A percentile compares a stretch with the other conserved stretches of the same genome.
Evolutionary conservation across 768 basidiomycete species (phyloP).

Genomic region (Mycena belliarum): DNA sequence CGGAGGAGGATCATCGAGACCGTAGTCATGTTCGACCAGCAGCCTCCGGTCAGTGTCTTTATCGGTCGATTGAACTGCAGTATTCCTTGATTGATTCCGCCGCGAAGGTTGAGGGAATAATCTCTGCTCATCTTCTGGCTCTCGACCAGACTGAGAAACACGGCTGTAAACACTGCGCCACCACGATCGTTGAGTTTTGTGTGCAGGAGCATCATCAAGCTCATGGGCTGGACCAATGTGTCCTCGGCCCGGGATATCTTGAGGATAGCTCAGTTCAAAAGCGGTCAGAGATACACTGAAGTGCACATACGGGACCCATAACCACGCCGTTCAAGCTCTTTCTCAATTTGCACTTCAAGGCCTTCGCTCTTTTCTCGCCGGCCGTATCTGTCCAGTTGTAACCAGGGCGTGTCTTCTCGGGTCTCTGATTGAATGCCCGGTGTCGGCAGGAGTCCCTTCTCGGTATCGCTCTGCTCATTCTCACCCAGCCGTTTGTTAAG

Average conservation of each 20-base stretch:
- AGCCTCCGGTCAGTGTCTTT: slow-evolving; percentile 20
- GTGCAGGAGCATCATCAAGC: slow-evolving; percentile 21
- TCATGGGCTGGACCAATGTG: slow-evolving; percentile 22
- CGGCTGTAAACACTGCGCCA: slow-evolving; percentile 58
- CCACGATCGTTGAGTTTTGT: slow-evolving; percentile 48
- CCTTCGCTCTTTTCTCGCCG: slow-evolving; percentile 53
- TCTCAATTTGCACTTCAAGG: slow-evolving; percentile 53
- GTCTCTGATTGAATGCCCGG: background rate
- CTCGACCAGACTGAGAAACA: slow-evolving; percentile 44
- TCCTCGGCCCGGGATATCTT: slow-evolving; percentile 26
- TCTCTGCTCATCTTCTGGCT: slow-evolving; percentile 27
- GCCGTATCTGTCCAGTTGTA: slow-evolving; percentile 32
- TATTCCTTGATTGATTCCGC: slow-evolving; percentile 15
- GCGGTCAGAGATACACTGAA: background rate
- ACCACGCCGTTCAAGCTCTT: slow-evolving; percentile 51
- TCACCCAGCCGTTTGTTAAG: background rate
- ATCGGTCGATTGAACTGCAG: slow-evolving; percentile 21
- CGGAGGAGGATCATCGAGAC: slow-evolving; percentile 43
- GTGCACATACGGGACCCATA: slow-evolving; percentile 38
- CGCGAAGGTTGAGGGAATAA: slow-evolving; percentile 15
- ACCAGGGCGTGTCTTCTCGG: slow-evolving; percentile 4
- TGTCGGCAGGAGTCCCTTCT: slow-evolving; percentile 12
- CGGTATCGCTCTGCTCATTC: slow-evolving; percentile 15
- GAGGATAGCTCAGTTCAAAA: background rate
- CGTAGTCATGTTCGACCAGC: slow-evolving; percentile 27